Evolutionary conservation across 805 yeast species (phyloP).

Genomic region (Metschnikowia reukaufii): DNA sequence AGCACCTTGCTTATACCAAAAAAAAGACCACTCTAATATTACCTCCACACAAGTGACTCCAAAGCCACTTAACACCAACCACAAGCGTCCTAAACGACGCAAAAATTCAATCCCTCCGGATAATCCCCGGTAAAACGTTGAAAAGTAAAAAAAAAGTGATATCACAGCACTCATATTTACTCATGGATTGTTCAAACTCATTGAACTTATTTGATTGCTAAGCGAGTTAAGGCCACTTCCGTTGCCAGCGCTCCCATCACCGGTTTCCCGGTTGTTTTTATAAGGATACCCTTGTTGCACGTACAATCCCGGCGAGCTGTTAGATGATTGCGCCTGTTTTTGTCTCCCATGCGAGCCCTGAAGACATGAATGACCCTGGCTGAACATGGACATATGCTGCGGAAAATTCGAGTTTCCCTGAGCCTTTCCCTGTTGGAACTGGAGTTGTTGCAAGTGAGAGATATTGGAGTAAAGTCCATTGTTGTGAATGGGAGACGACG

Average conservation of each 20-base stretch:
- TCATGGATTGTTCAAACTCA: slow-evolving; percentile 16
- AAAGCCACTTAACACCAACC: neutral
- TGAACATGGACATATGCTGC: slow-evolving; percentile 25
- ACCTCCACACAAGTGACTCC: neutral
- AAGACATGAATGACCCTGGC: slow-evolving; percentile 7
- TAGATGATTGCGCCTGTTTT: slow-evolving; percentile 16
- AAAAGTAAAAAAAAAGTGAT: neutral
- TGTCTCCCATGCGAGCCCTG: slow-evolving; percentile 17
- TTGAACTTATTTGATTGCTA: slow-evolving; percentile 35
- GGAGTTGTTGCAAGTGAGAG: slow-evolving; percentile 22
- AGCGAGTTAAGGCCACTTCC: slow-evolving; percentile 10
- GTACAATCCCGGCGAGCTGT: slow-evolving; percentile 19
- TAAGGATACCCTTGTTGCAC: slow-evolving; percentile 11
- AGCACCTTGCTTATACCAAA: slow-evolving; percentile 8
- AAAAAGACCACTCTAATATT: neutral
- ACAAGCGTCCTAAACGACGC: neutral
- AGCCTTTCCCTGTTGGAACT: slow-evolving; percentile 21
- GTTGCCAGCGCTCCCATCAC: neutral
- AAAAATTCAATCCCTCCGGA: neutral
- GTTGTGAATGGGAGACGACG: slow-evolving; percentile 15
- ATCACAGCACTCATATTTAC: neutral
- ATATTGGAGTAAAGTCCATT: slow-evolving; percentile 20
- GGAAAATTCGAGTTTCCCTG: slow-evolving; percentile 20
- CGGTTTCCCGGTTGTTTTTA: slow-evolving; percentile 16
- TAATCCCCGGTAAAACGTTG: neutral